Evolutionary conservation across 1,139 yeast genomes (phyloP).

Genomic region (Sugiyamaella neomexicana): DNA sequence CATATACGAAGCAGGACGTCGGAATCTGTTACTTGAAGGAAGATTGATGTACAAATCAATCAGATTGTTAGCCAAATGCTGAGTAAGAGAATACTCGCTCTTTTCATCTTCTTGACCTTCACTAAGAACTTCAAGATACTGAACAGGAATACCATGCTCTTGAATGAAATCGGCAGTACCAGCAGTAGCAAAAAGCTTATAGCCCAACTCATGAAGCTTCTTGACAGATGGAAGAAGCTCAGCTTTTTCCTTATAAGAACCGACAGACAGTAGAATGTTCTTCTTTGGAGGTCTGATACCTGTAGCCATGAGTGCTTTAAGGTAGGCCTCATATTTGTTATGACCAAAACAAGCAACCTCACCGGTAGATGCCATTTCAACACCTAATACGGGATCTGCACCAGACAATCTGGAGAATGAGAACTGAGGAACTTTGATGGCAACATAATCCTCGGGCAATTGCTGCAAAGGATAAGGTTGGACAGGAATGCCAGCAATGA

Average conservation of each 20-base stretch:
- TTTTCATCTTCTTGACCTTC: slow-evolving; percentile 69
- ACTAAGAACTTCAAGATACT: slow-evolving; percentile 84
- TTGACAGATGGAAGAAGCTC: slow-evolving; percentile 88
- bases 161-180: slow-evolving; percentile 98
- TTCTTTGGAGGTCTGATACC: slow-evolving; percentile 95
- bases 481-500: slow-evolving; percentile 85
- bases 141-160: slow-evolving; percentile 92
- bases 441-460: slow-evolving; percentile 92
- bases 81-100: slow-evolving; percentile 91
- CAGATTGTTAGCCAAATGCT: slow-evolving; percentile 93
- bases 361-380: slow-evolving; percentile 99
- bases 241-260: slow-evolving; percentile 95
- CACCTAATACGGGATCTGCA: slow-evolving; percentile 98
- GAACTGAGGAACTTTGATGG: slow-evolving; percentile 96
- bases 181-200: slow-evolving; percentile 91
- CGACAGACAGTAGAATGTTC: slow-evolving; percentile 89
- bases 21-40: slow-evolving; percentile 95
- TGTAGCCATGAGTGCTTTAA: slow-evolving; percentile 90
- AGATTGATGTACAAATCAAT: slow-evolving; percentile 94
- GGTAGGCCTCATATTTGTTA: slow-evolving; percentile 94
- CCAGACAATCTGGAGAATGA: slow-evolving; percentile 97
- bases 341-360: slow-evolving; percentile 98
- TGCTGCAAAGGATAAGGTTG: slow-evolving; percentile 87
- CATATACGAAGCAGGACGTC: slow-evolving; percentile 98
- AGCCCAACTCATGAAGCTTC: slow-evolving; percentile 81